Conservation (phyloP, 108 stramenopile genomes). For the Pinguiococcus pyrenoidosus region DNA sequence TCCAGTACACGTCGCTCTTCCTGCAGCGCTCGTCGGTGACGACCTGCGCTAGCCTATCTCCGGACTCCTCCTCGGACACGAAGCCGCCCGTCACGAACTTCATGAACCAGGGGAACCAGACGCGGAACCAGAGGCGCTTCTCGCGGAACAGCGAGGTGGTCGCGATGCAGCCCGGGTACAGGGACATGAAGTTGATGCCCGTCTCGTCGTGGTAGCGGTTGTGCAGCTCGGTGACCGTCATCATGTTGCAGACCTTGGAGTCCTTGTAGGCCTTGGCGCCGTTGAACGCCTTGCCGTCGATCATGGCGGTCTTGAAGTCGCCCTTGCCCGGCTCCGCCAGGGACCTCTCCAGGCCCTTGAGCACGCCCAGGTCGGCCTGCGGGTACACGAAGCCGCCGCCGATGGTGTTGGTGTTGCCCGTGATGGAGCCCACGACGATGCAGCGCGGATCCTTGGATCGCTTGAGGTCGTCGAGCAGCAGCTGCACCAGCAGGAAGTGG, state of each 20-base stretch:
- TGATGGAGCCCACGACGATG: slow-evolving; percentile 83
- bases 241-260: slow-evolving; percentile 56
- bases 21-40: slow-evolving; percentile 24
- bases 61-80: slow-evolving; percentile 30
- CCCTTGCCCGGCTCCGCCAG: slow-evolving; percentile 10
- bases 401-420: slow-evolving; percentile 83
- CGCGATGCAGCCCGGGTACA: slow-evolving; percentile 95
- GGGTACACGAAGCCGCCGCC: slow-evolving; percentile 80
- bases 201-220: slow-evolving; percentile 67
- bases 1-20: slow-evolving; percentile 66
- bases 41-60: slow-evolving; percentile 31
- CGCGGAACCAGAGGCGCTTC: slow-evolving; percentile 88
- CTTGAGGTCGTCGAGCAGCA: slow-evolving; percentile 75
- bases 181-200: slow-evolving; percentile 75
- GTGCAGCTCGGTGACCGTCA: slow-evolving; percentile 69
- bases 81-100: slow-evolving; percentile 42
- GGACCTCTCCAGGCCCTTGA: slow-evolving; percentile 59
- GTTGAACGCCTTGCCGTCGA: slow-evolving; percentile 78
- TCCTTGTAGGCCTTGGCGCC: slow-evolving; percentile 97
- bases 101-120: slow-evolving; percentile 40
- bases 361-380: slow-evolving; percentile 73
- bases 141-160: slow-evolving; percentile 85
- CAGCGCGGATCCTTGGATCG: slow-evolving; percentile 51
- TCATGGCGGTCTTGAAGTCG: slow-evolving; percentile 48
- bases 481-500: slow-evolving; percentile 73